These are phyloP conservation scores for Alternaria brassicae DNA, from an alignment of 2,329 filamentous ascomycete species.

Conservation along the genomic window DNA sequence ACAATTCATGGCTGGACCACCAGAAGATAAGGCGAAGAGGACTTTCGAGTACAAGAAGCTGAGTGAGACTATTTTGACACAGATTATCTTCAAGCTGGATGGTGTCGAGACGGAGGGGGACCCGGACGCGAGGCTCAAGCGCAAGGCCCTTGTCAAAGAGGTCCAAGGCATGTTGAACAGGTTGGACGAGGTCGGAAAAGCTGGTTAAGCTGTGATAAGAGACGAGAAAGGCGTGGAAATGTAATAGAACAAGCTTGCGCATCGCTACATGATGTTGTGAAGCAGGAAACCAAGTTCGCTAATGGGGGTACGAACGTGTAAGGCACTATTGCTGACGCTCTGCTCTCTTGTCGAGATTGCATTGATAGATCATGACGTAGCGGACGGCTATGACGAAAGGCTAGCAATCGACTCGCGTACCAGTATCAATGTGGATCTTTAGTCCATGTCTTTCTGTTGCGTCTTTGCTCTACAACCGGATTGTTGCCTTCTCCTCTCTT, in stretches of 20 bases:
- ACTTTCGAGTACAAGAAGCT: slow-evolving; percentile 77
- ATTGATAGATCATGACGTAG: not conserved
- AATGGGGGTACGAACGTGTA: not conserved
- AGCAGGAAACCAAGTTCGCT: not conserved
- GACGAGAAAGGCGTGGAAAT: not conserved
- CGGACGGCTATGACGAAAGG: not conserved
- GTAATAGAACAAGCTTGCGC: not conserved
- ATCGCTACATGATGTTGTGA: not conserved
- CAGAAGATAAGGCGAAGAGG: slow-evolving; percentile 66
- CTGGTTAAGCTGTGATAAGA: slow-evolving; percentile 13
- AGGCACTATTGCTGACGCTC: not conserved
- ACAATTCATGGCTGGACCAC: slow-evolving; percentile 68
- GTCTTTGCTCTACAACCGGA: not conserved
- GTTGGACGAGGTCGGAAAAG: slow-evolving; percentile 62
- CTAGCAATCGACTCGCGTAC: not conserved
- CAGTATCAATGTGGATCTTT: not conserved
- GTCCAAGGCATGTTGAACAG: slow-evolving; percentile 71
- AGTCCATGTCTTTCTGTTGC: not conserved
- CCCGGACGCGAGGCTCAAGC: slow-evolving; percentile 65
- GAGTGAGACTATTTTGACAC: slow-evolving; percentile 77
- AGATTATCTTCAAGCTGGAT: slow-evolving; percentile 79
- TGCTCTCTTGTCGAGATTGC: not conserved
- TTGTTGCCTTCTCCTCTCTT: not conserved
- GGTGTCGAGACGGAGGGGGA: slow-evolving; percentile 77
- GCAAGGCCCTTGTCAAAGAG: slow-evolving; percentile 76